Conservation (phyloP, 805 yeast genomes). For the Candida xyloterini region DNA sequence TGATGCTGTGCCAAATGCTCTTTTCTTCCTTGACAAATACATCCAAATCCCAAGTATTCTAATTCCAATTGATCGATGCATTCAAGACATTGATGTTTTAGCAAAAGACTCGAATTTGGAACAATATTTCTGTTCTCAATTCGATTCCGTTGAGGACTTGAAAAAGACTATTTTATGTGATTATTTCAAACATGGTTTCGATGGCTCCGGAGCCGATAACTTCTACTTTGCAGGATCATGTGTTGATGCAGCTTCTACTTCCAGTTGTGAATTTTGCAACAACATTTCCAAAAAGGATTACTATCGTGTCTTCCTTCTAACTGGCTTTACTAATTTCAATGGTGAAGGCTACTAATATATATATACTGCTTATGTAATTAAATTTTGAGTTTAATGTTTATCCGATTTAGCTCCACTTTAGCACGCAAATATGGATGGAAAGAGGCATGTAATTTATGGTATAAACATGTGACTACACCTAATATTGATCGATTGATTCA, state of each 20-base stretch:
- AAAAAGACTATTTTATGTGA: slow-evolving; percentile 46
- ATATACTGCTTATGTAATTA: slow-evolving; percentile 3
- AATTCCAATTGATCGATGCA: slow-evolving; percentile 64
- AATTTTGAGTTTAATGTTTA: not conserved
- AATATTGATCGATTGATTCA: slow-evolving; percentile 25
- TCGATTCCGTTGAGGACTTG: slow-evolving; percentile 52
- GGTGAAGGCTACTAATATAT: slow-evolving; percentile 61
- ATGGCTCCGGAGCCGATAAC: slow-evolving; percentile 82
- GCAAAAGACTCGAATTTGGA: slow-evolving; percentile 45
- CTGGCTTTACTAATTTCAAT: slow-evolving; percentile 75
- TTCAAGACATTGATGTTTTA: slow-evolving; percentile 53
- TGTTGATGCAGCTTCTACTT: slow-evolving; percentile 76
- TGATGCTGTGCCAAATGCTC: slow-evolving; percentile 79
- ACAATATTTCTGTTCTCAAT: slow-evolving; percentile 56
- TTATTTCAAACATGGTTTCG: slow-evolving; percentile 60
- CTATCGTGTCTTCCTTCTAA: slow-evolving; percentile 53
- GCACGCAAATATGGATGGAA: slow-evolving; percentile 14
- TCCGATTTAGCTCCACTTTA: not conserved
- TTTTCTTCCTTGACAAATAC: slow-evolving; percentile 76
- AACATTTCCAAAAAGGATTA: slow-evolving; percentile 65
- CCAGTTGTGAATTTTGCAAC: slow-evolving; percentile 83
- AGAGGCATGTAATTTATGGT: slow-evolving; percentile 28
- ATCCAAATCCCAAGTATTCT: slow-evolving; percentile 75
- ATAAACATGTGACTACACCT: slow-evolving; percentile 14
- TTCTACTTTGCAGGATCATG: slow-evolving; percentile 83